These are phyloP conservation scores for Choricystis sp. DNA, from an alignment of 139 green algal species.

Conservation along the genomic window DNA sequence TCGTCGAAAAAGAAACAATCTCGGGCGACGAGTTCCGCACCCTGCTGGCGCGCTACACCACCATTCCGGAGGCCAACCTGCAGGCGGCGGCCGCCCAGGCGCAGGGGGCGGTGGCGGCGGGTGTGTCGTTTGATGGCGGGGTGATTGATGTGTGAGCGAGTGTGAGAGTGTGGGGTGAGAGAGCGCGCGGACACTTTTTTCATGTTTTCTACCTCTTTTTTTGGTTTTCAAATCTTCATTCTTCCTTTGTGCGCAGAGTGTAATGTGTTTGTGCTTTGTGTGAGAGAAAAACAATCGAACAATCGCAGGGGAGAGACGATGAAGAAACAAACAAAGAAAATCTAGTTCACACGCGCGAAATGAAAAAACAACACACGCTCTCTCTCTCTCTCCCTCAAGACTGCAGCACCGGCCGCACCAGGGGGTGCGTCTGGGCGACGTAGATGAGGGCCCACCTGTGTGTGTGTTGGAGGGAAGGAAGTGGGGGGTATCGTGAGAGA, in stretches of 20 bases:
- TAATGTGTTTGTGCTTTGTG: background rate
- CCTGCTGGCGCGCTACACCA: conserved; percentile 46
- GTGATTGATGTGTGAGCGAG: background rate
- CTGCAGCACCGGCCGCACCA: conserved; percentile 39
- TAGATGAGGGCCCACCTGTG: conserved; percentile 59
- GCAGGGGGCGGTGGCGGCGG: background rate
- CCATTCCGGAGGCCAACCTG: conserved; percentile 80
- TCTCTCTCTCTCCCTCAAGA: background rate
- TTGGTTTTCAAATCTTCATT: background rate
- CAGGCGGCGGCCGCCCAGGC: conserved; percentile 15
- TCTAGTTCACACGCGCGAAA: background rate
- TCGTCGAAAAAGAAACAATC: conserved; percentile 95
- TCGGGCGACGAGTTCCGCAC: conserved; percentile 81
- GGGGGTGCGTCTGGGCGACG: conserved; percentile 55
- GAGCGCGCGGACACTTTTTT: too few relatives aligned
- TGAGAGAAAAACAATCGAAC: background rate
- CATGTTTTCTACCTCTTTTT: conserved; percentile 4
- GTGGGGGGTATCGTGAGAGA: background rate
- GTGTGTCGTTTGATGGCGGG: conserved; percentile 6
- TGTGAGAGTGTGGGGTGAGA: background rate
- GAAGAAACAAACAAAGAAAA: background rate
- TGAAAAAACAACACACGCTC: background rate
- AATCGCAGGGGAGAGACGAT: background rate
- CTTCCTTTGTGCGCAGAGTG: background rate
- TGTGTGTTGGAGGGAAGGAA: background rate